These are phyloP conservation scores for Scenedesmus sp. DNA, from an alignment of 163 green algal species.

Conservation along the genomic window DNA sequence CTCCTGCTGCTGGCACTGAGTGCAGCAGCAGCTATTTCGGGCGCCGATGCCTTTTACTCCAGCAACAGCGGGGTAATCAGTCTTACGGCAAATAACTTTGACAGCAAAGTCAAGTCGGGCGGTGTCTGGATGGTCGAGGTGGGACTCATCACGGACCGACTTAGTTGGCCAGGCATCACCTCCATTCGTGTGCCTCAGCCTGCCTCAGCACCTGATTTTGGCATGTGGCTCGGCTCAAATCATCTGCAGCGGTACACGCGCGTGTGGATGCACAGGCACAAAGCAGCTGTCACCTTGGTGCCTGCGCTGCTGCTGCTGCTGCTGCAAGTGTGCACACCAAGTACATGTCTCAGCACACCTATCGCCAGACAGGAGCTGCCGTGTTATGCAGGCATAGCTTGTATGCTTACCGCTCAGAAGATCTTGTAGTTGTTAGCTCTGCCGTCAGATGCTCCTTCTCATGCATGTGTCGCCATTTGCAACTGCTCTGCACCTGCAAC, in stretches of 20 bases:
- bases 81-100: conserved; percentile 69
- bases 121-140: conserved; percentile 74
- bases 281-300: neutral
- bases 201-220: neutral
- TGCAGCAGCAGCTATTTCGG: neutral
- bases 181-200: conserved; percentile 57
- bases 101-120: conserved; percentile 63
- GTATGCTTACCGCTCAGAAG: neutral
- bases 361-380: neutral
- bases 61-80: conserved; percentile 57
- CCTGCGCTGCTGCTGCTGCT: neutral
- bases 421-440: no score
- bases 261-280: conserved; percentile 5
- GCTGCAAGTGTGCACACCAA: neutral
- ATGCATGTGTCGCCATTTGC: neutral
- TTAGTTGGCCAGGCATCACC: neutral
- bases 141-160: neutral
- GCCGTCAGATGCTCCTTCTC: neutral
- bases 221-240: neutral
- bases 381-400: neutral
- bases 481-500: neutral
- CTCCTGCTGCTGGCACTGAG: conserved; percentile 36
- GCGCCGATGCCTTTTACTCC: conserved; percentile 56
- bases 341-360: neutral
- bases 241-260: conserved; percentile 40